phyloP scores from a whole-genome alignment of 2,329 filamentous ascomycete species.

The Orbilia blumenaviensis region DNA sequence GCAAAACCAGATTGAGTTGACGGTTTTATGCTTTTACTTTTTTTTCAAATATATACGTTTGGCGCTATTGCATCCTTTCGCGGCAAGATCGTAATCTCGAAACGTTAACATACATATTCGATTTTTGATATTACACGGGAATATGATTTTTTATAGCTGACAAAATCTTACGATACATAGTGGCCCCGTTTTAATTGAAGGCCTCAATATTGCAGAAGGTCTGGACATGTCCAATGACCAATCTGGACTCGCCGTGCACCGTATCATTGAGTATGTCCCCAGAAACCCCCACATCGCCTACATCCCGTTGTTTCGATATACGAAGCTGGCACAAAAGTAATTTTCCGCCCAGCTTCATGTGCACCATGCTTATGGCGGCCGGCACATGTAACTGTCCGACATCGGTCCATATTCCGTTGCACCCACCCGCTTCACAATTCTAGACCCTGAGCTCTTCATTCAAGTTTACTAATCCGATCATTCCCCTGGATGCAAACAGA shows the following conservation, averaged over 20 bases:
- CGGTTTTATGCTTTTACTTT: slow-evolving; percentile 19
- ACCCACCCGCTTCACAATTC: neutral
- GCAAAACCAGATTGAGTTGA: neutral
- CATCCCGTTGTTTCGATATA: neutral
- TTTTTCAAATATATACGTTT: neutral
- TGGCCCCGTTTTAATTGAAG: slow-evolving; percentile 57
- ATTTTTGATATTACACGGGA: slow-evolving; percentile 21
- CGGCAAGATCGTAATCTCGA: slow-evolving; percentile 26
- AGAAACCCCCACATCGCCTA: neutral
- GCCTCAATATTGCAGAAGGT: slow-evolving; percentile 57
- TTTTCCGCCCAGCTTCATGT: slow-evolving; percentile 27
- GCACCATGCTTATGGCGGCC: neutral
- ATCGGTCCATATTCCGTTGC: neutral
- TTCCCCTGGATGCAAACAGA: slow-evolving; percentile 23
- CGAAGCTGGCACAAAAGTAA: slow-evolving; percentile 20
- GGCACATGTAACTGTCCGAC: slow-evolving; percentile 11
- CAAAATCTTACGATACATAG: slow-evolving; percentile 26
- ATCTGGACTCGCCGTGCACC: slow-evolving; percentile 54
- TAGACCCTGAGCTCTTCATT: neutral
- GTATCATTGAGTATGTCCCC: slow-evolving; percentile 56
- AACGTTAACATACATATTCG: neutral
- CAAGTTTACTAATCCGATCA: slow-evolving; percentile 12
- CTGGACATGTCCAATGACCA: slow-evolving; percentile 55
- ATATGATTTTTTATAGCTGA: slow-evolving; percentile 16
- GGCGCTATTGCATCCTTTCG: neutral